Percentiles rank a stretch among this genome's conserved stretches.
phyloP scores from a whole-genome alignment of 192 early-diverging fungal species.

The Entophlyctis luteolus region DNA sequence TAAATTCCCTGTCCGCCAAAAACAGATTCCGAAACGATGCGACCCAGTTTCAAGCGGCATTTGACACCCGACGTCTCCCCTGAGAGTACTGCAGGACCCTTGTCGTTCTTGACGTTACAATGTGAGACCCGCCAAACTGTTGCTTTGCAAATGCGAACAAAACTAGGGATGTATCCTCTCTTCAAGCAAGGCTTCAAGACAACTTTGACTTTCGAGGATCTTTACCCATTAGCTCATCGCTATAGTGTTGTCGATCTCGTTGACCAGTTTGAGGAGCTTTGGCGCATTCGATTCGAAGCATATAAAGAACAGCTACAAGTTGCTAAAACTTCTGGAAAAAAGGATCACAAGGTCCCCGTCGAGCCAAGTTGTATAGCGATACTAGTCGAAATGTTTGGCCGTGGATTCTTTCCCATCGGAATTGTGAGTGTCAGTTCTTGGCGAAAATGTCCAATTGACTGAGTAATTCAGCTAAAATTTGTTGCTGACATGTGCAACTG shows the following conservation, averaged over 20 bases:
- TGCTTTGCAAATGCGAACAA: not conserved
- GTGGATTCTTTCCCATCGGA: constrained; percentile 27
- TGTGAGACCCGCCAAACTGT: not conserved
- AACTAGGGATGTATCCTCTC: constrained; percentile 51
- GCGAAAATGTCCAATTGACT: not conserved
- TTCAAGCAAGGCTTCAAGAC: constrained; percentile 53
- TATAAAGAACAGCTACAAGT: not conserved
- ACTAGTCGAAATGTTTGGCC: constrained; percentile 26
- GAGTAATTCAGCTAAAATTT: constrained; percentile 28
- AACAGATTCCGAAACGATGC: too few relatives aligned
- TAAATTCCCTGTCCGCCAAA: too few relatives aligned
- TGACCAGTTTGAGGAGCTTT: constrained; percentile 31
- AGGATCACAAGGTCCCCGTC: constrained; percentile 10
- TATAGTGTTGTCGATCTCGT: constrained; percentile 29
- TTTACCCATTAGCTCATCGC: constrained; percentile 45
- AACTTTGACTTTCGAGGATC: constrained; percentile 54
- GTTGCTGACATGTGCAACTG: constrained; percentile 32
- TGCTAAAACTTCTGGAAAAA: not conserved
- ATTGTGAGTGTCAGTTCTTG: not conserved
- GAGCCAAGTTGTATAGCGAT: constrained; percentile 19
- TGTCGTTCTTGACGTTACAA: constrained; percentile 4
- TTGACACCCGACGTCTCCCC: not conserved
- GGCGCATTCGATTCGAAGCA: constrained; percentile 13
- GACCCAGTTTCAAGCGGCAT: too few relatives aligned
- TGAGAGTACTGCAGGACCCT: not conserved